A percentile compares a stretch with the other conserved stretches of the same genome.
phyloP scores from a whole-genome alignment of 2,329 filamentous ascomycete species.

The Diplodia corticola region DNA sequence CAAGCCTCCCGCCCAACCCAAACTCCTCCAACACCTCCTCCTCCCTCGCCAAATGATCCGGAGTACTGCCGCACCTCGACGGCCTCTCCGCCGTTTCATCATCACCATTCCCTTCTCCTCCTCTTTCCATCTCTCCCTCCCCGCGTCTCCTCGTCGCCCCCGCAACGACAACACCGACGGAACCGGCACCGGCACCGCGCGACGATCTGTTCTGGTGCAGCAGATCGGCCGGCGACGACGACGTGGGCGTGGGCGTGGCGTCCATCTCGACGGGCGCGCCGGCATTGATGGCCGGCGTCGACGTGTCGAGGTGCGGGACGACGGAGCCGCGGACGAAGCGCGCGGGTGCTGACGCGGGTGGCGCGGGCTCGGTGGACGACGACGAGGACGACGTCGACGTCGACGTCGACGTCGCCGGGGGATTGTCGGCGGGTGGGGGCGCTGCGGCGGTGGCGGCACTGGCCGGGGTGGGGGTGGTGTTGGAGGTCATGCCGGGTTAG shows the following conservation, averaged over 20 bases:
- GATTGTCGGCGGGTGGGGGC: background rate
- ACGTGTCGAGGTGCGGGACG: slow-evolving; percentile 37
- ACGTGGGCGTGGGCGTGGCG: slow-evolving; percentile 31
- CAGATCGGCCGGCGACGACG: too few species aligned
- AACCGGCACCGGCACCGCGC: too few species aligned
- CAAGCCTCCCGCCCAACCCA: slow-evolving; percentile 29
- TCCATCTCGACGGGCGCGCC: slow-evolving; percentile 48
- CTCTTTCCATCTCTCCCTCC: too few species aligned
- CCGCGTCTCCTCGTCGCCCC: too few species aligned
- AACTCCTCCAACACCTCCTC: slow-evolving; percentile 34
- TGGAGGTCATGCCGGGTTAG: background rate
- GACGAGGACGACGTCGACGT: too few species aligned
- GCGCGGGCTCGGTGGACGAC: background rate
- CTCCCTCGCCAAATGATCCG: slow-evolving; percentile 28
- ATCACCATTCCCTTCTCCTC: background rate
- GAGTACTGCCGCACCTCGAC: slow-evolving; percentile 25
- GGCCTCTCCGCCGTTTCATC: background rate
- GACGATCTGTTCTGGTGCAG: too few species aligned
- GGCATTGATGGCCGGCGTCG: slow-evolving; percentile 44
- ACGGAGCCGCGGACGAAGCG: slow-evolving; percentile 27
- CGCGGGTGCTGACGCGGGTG: background rate
- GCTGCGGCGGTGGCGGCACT: background rate
- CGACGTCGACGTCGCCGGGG: too few species aligned
- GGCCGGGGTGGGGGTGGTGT: background rate
- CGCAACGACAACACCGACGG: too few species aligned